Percentiles rank a stretch among this genome's conserved stretches.
phyloP scores from a whole-genome alignment of 1,284 basidiomycete species.

The Trametes versicolor region DNA sequence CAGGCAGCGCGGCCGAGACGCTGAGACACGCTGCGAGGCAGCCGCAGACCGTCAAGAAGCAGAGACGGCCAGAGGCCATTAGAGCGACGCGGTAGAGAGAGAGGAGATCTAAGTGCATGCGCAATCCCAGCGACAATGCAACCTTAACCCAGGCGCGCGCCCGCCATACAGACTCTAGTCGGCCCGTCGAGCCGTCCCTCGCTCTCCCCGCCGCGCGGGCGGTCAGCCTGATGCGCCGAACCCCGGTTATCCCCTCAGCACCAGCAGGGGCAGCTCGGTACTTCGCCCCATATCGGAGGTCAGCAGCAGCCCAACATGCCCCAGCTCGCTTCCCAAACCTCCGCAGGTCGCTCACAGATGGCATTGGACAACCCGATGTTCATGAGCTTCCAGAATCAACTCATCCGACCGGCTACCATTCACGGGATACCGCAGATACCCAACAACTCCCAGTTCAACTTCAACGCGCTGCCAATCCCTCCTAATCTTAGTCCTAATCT shows the following conservation, averaged over 20 bases:
- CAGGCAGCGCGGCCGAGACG: no score
- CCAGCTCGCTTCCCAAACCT: constrained; percentile 46
- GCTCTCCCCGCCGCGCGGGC: no score
- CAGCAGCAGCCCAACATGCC: constrained; percentile 37
- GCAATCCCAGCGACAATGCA: no score
- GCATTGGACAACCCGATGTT: constrained; percentile 58
- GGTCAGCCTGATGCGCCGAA: constrained; percentile 37
- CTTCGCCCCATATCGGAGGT: constrained; percentile 36
- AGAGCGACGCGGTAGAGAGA: no score
- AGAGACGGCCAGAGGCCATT: no score
- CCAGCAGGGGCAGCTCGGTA: no score
- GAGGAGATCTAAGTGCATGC: no score
- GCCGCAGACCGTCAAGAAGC: no score
- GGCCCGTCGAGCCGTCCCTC: no score
- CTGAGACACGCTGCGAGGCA: no score
- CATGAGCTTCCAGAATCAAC: constrained; percentile 52
- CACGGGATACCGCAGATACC: constrained; percentile 49
- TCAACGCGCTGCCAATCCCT: constrained; percentile 54
- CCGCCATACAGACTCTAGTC: no score
- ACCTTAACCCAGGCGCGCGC: no score
- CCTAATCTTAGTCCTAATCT: constrained; percentile 53
- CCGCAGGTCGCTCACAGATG: constrained; percentile 50
- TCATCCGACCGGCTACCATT: constrained; percentile 51
- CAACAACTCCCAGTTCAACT: constrained; percentile 49
- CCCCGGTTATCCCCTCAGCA: constrained; percentile 34